Evolutionary conservation across 2,329 filamentous ascomycete genomes (phyloP), one percentile per base, ranked within the genome.

Genomic region (Fusarium stilboides): DNA sequence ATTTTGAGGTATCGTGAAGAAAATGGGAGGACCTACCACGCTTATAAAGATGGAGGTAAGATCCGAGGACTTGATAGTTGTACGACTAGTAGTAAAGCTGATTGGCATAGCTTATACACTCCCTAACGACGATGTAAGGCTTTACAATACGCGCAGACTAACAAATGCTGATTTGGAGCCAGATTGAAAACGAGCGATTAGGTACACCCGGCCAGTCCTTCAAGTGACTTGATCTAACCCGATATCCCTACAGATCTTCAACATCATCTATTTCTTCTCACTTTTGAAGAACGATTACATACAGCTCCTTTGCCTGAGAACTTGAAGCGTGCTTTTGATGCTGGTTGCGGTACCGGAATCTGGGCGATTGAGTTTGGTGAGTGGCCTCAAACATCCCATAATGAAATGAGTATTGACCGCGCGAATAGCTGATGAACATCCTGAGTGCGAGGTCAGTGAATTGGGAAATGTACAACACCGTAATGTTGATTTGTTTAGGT

Each of bases 281-380:
- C 66, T 1, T 65, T 69, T 12, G 52, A 68, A 0, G 65, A 53
- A 15, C 50, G 40, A 22, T 20, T 69, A 0, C 60, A 68, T 3
- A 15, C 33, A 9, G 65, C 60, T 2, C 55, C 66, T 1, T 22
- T 68, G 4, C 24, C 31, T 0, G 33, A 55, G 1, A 42, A 40
- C 0, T 22, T 61, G 0, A 37, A 14, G 2, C 65, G 66, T 0
- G 65, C n/a, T 0, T 50, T 68, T 12, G 65, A 68, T 37, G 62
- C 62, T 2, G 64, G 64, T 5, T 62, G 56, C 5, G 64, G 64
- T 2, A 67, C 62, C 3, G 65, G 65, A 15, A 66, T 68, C 24
- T 68, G 62, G 66, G 43, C 66, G 4, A 69, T 69, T 10, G 66
- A 69, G 1, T 68, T 69, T 20, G 66, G 66, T 69, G 34, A 7